These are phyloP conservation scores for Alternaria brassicae DNA, from an alignment of 2,329 filamentous ascomycete species.

Conservation along the genomic window DNA sequence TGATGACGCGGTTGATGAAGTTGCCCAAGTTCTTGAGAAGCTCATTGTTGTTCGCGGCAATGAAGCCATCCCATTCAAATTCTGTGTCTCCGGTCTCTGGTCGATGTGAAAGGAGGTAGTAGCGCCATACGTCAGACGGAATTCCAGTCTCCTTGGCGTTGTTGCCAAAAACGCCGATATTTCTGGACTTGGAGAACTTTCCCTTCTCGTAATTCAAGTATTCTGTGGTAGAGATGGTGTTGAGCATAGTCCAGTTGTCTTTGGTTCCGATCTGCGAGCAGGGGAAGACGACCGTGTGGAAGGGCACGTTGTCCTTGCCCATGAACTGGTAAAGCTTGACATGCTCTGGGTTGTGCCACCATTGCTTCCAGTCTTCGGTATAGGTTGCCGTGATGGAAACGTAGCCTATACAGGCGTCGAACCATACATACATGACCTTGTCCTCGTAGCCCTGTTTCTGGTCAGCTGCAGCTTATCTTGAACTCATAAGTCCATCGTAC, in stretches of 20 bases:
- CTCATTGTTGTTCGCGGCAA: conserved; percentile 86
- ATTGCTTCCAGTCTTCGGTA: conserved; percentile 87
- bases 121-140: conserved; percentile 87
- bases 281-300: conserved; percentile 92
- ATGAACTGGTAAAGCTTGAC: conserved; percentile 91
- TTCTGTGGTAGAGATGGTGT: conserved; percentile 88
- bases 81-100: conserved; percentile 87
- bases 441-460: conserved; percentile 64
- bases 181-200: conserved; percentile 92
- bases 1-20: conserved; percentile 66
- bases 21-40: conserved; percentile 76
- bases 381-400: conserved; percentile 94
- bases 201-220: conserved; percentile 57
- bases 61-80: conserved; percentile 88
- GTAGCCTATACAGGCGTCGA: conserved; percentile 92
- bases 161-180: conserved; percentile 89
- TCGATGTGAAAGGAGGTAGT: conserved; percentile 84
- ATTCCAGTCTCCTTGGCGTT: conserved; percentile 87
- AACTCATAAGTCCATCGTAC: conserved; percentile 8
- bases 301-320: conserved; percentile 89
- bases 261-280: conserved; percentile 82
- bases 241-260: conserved; percentile 87
- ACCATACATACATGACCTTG: conserved; percentile 92
- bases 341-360: conserved; percentile 91
- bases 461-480: conserved; percentile 10